These are phyloP conservation scores for Ogataea pignaliae DNA, from an alignment of 805 yeast species.

Conservation along the genomic window DNA sequence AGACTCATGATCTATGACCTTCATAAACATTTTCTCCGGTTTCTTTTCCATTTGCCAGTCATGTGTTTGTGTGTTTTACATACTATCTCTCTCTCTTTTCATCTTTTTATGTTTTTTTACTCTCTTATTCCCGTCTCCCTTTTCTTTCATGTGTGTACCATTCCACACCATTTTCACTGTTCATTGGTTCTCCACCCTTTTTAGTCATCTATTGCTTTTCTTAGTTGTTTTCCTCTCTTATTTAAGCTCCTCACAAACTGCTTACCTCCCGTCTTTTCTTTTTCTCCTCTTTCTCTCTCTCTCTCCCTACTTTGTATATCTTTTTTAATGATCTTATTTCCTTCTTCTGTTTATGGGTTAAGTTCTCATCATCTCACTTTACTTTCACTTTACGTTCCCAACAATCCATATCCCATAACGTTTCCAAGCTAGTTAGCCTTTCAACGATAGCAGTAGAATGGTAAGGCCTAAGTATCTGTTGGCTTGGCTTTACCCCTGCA, in stretches of 20 bases:
- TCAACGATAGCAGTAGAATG: too few relatives aligned
- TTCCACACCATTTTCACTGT: too few relatives aligned
- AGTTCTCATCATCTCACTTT: constrained; percentile 1
- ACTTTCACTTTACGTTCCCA: constrained; percentile 8
- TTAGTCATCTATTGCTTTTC: background rate
- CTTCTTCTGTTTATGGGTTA: too few relatives aligned
- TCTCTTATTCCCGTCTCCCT: background rate
- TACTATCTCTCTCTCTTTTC: constrained; percentile 3
- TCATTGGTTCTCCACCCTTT: background rate
- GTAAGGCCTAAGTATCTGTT: too few relatives aligned
- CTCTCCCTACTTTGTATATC: constrained; percentile 6
- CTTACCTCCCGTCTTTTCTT: constrained; percentile 5
- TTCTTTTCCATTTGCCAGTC: constrained; percentile 9
- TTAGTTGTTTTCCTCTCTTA: constrained; percentile 1
- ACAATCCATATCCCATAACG: background rate
- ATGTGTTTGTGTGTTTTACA: constrained; percentile 1
- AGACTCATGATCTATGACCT: too few relatives aligned
- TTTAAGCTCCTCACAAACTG: background rate
- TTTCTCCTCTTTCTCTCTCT: constrained; percentile 6
- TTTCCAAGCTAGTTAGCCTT: too few relatives aligned
- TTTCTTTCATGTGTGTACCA: background rate
- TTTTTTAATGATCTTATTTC: constrained; percentile 7
- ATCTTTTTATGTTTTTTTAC: background rate
- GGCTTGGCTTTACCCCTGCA: too few relatives aligned
- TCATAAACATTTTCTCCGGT: background rate